Conservation (phyloP, 352 stramenopile species). For the Pythium phragmiticola region DNA sequence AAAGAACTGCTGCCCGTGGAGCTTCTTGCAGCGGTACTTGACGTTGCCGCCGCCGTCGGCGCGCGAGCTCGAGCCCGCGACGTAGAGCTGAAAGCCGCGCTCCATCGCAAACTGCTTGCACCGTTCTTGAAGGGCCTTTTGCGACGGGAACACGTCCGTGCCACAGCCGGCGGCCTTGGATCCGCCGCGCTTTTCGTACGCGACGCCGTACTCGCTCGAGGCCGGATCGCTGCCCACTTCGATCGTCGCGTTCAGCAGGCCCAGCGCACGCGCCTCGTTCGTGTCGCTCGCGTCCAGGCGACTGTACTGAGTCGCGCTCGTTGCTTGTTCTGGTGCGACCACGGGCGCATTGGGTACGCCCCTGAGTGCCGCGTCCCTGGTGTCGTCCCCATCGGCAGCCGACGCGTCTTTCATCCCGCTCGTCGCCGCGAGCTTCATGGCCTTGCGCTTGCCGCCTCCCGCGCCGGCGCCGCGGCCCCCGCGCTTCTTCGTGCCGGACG, state of each 20-base stretch:
- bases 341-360: conserved; percentile 24
- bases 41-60: conserved; percentile 72
- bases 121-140: conserved; percentile 66
- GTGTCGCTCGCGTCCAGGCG: conserved; percentile 64
- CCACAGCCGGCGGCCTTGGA: conserved; percentile 50
- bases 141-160: conserved; percentile 53
- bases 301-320: conserved; percentile 39
- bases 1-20: conserved; percentile 77
- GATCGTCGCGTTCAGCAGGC: conserved; percentile 46
- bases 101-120: conserved; percentile 81
- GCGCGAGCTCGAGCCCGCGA: conserved; percentile 63
- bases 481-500: conserved; percentile 18
- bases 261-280: conserved; percentile 41
- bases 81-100: conserved; percentile 71
- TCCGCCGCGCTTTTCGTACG: conserved; percentile 75
- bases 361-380: conserved; percentile 15
- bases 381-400: background rate
- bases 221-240: conserved; percentile 42
- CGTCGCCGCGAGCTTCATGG: background rate
- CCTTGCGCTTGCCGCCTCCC: conserved; percentile 18
- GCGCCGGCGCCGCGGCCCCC: conserved; percentile 17
- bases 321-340: background rate
- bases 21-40: conserved; percentile 84
- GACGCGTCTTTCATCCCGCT: background rate
- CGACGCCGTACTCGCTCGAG: conserved; percentile 61